Evolutionary conservation across 192 early-diverging fungal species (phyloP), one percentile per base, ranked within the genome.

Genomic region (Linnemannia schmuckeri): DNA sequence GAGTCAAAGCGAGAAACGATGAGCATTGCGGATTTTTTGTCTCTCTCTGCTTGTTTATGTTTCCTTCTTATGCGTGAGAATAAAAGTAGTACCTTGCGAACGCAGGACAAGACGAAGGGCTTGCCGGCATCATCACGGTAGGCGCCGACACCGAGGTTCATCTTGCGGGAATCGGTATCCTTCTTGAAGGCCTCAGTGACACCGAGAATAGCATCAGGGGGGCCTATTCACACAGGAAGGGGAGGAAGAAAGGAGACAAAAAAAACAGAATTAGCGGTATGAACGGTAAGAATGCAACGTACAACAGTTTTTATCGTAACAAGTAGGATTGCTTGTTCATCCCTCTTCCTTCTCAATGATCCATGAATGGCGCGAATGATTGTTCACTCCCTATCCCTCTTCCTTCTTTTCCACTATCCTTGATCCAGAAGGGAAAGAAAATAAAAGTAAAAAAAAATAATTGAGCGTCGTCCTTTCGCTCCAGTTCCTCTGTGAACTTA

Each of bases 61-160:
- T 12, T 66, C 55, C 55, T 63, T 52, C 18, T 70, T 12, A 38
- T 38, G 18, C 70, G 69, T 22, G 33, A 40, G 69, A 70, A 41
- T 37, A 37, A 37, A 41, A 41, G 17, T 13, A 72, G 61, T 87
- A 94, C 95, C 94, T 98, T 97, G 76, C 94, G 92, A 47, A 99
- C 98, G 44, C 93, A 94, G 82, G 82, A 90, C 81, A 99, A 93
- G 30, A 99, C 97, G 87, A 94, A 99, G 68, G 99, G 99, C 90
- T 97, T 96, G 77, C 96, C 96, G 33, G 84, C 88, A 86, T 99
- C 97, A 85, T 97, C 96, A 87, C 98, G 95, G 91, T 99, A 99
- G 57, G 98, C 99, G 81, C 99, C 99, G 37, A 98, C 98, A 76
- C 97, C 98, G 55, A 99, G 91, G 93, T 99, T 99, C 94, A 99